A percentile compares a stretch with the other conserved stretches of the same genome.
These are phyloP conservation scores for Eutrema salsugineum DNA, from an alignment of 441 rosid genomes.

Conservation along the genomic window DNA sequence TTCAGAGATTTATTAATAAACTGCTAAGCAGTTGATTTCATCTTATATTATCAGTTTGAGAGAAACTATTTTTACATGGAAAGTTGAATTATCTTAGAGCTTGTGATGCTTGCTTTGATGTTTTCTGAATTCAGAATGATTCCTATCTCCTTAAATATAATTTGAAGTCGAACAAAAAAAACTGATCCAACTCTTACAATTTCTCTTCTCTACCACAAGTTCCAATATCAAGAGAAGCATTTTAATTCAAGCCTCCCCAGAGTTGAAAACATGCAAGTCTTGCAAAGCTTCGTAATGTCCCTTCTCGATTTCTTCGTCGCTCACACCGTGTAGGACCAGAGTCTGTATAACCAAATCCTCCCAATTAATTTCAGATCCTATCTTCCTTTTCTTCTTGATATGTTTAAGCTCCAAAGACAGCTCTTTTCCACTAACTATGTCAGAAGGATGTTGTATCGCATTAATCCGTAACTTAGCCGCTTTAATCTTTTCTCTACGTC, in stretches of 20 bases:
- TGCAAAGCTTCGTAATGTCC: conserved; percentile 76
- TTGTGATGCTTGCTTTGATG: conserved; percentile 17
- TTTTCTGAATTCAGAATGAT: neutral
- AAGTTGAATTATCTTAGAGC: conserved; percentile 4
- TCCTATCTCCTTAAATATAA: neutral
- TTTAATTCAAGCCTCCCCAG: neutral
- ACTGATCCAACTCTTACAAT: neutral
- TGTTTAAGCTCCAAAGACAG: conserved; percentile 17
- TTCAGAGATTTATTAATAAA: neutral
- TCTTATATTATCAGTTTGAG: neutral
- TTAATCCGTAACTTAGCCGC: conserved; percentile 65
- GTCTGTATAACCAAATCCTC: conserved; percentile 85
- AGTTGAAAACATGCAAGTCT: conserved; percentile 66
- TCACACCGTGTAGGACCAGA: conserved; percentile 67
- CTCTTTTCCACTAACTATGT: neutral
- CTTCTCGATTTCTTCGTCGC: conserved; percentile 78
- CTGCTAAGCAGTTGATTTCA: neutral
- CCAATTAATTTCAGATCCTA: conserved; percentile 55
- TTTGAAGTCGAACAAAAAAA: neutral
- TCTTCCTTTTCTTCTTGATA: conserved; percentile 51
- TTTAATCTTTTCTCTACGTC: conserved; percentile 59
- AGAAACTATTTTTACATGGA: conserved; percentile 6
- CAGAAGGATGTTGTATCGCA: conserved; percentile 46
- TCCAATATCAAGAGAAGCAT: neutral
- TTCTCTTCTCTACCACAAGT: neutral